phyloP scores from a whole-genome alignment of 2,329 filamentous ascomycete species.

The Pestalotiopsis sp. region DNA sequence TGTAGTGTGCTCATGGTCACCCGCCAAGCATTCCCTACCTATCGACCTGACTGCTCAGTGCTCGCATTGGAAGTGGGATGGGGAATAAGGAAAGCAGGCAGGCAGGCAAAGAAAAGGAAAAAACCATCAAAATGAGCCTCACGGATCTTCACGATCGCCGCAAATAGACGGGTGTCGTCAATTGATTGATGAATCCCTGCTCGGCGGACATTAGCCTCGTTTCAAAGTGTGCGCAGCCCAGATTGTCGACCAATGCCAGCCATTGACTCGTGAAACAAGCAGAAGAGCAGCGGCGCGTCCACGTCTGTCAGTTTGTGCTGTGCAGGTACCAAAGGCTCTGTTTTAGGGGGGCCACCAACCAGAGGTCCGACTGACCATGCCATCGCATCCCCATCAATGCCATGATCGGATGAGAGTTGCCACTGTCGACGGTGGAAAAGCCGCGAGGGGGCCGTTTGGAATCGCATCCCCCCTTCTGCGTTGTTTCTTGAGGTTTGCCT shows the following conservation, averaged over 20 bases:
- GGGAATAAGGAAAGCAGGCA: neutral
- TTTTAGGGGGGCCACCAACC: neutral
- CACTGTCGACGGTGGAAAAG: no score
- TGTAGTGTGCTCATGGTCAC: neutral
- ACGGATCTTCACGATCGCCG: neutral
- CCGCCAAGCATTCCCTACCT: neutral
- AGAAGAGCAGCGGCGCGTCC: neutral
- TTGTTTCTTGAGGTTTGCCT: no score
- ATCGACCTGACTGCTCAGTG: neutral
- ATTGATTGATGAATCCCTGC: slow-evolving; percentile 3
- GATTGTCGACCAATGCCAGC: neutral
- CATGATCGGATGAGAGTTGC: neutral
- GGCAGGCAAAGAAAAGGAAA: neutral
- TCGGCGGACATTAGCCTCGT: slow-evolving; percentile 2
- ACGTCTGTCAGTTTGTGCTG: slow-evolving; percentile 1
- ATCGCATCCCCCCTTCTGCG: no score
- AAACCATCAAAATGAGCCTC: slow-evolving; percentile 7
- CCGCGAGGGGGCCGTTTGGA: no score
- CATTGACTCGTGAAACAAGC: neutral
- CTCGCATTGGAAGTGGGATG: neutral
- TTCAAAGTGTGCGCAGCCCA: slow-evolving; percentile 1
- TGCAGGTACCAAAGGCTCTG: neutral
- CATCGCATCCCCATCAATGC: neutral
- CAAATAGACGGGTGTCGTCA: slow-evolving; percentile 8
- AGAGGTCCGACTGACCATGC: neutral